Base-by-base conservation (phyloP, 495 filamentous ascomycete genomes). In the Neurospora sp. region DNA sequence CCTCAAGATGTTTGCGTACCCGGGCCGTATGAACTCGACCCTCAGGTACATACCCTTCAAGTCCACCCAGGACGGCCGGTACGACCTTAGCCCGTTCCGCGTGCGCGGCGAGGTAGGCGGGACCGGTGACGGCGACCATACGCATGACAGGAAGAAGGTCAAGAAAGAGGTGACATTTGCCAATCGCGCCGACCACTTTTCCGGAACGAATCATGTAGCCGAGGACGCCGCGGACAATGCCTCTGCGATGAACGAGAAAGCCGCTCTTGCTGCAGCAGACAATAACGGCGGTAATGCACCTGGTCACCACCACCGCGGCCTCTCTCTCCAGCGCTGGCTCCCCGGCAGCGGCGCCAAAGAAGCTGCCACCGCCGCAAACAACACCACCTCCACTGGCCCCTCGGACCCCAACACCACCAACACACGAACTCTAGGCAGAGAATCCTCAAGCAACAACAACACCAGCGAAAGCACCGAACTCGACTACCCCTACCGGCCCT, bases 41-140 rank as follows among this genome's bases (percentile, higher is more conserved):
- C 84, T 93, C 68, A 90, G 89, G 73, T 94, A 94, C 79, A 88
- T 95, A 11, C 92, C 93, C 6, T 85, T 94, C 70, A 90, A 90
- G 68, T 85, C 87, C 8, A 89, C 90, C 11, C 87, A 92, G 74
- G 87, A 91, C 31, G 88, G 90, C 16, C 88, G 87, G 71, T 93
- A 91, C 75, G 92, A 98, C 78, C 84, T 94, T 7, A 95, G 92
- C 68, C 92, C 94, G 1, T 96, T 96, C 78, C 90, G 92, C 18
- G 90, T 94, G 69, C 89, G 93, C 70, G 91, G 80, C 11, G 86
- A 86, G 11, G 73, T 76, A 7, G 84, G 86, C 39, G 75, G 70
- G 18, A 22, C 39, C 77, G 22, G 70, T 31, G 37, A 53, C 16
- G 76, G 77, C 22, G 72, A 69, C 48, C 84, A 88, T 38, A 79